Percentiles rank a stretch among this genome's conserved stretches.
phyloP scores from a whole-genome alignment of 805 yeast genomes.

The Spathaspora sp. region DNA sequence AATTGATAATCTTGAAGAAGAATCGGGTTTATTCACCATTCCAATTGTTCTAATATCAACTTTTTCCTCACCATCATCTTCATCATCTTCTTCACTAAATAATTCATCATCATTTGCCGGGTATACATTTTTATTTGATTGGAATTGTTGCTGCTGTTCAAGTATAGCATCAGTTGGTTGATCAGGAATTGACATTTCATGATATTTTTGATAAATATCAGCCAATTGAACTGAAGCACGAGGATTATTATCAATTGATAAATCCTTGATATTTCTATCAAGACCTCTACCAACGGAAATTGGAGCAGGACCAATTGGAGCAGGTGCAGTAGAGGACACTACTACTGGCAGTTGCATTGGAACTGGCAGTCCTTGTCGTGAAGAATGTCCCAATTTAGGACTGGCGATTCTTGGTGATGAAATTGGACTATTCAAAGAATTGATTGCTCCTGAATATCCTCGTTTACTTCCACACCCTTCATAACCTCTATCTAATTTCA shows the following conservation, averaged over 20 bases:
- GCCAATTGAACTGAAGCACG: slow-evolving; percentile 38
- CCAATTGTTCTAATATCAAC: slow-evolving; percentile 21
- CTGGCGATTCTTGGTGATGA: slow-evolving; percentile 8
- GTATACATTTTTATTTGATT: slow-evolving; percentile 24
- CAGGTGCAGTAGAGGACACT: neutral
- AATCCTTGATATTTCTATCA: slow-evolving; percentile 11
- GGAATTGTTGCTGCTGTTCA: slow-evolving; percentile 22
- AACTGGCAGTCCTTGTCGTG: neutral
- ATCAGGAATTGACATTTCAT: slow-evolving; percentile 32
- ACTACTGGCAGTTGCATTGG: slow-evolving; percentile 1
- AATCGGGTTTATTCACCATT: slow-evolving; percentile 4
- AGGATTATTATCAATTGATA: slow-evolving; percentile 10
- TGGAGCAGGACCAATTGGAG: neutral
- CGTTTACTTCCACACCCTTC: slow-evolving; percentile 73
- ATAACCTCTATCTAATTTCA: slow-evolving; percentile 47
- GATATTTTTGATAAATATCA: slow-evolving; percentile 42
- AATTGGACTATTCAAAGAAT: slow-evolving; percentile 43
- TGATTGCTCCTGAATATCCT: slow-evolving; percentile 58
- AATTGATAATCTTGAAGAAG: slow-evolving; percentile 16
- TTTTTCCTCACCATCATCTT: slow-evolving; percentile 17
- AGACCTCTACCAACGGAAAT: slow-evolving; percentile 3
- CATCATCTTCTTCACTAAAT: slow-evolving; percentile 30
- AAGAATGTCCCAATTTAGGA: neutral
- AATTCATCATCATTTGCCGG: slow-evolving; percentile 36
- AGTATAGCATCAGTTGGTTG: slow-evolving; percentile 41